These are phyloP conservation scores for Melanogaster broomeanus DNA, from an alignment of 768 basidiomycete species.

Conservation along the genomic window DNA sequence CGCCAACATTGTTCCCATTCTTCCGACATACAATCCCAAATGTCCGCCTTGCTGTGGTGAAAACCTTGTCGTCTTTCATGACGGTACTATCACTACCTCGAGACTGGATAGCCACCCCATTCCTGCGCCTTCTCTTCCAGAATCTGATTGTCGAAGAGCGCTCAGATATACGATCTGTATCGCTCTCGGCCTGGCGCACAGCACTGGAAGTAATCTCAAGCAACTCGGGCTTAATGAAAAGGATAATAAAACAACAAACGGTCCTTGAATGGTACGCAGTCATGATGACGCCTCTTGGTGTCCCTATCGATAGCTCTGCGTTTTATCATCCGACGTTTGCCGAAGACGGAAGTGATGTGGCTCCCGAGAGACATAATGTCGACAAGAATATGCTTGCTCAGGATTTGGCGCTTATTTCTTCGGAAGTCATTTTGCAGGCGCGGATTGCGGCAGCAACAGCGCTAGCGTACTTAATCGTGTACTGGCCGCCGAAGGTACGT, in stretches of 20 bases:
- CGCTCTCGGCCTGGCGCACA: constrained; percentile 71
- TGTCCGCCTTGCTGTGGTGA: constrained; percentile 91
- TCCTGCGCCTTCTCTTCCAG: constrained; percentile 87
- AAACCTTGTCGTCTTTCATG: constrained; percentile 87
- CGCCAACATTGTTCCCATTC: constrained; percentile 91
- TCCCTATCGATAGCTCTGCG: constrained; percentile 64
- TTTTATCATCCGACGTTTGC: constrained; percentile 68
- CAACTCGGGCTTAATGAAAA: constrained; percentile 50
- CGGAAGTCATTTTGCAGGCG: constrained; percentile 77
- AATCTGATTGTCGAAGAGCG: constrained; percentile 94
- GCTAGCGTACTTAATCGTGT: constrained; percentile 65
- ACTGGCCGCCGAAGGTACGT: constrained; percentile 64
- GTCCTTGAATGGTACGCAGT: constrained; percentile 85
- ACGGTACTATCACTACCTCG: constrained; percentile 67
- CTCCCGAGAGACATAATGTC: constrained; percentile 81
- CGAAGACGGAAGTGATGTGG: constrained; percentile 43
- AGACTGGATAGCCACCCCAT: constrained; percentile 78
- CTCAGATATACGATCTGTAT: constrained; percentile 74
- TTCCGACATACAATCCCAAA: constrained; percentile 95
- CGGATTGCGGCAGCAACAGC: constrained; percentile 78
- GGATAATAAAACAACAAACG: constrained; percentile 55
- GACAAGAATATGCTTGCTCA: constrained; percentile 95
- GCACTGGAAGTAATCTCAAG: constrained; percentile 58
- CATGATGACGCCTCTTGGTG: constrained; percentile 88
- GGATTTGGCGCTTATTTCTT: constrained; percentile 79